phyloP scores from a whole-genome alignment of 2,329 filamentous ascomycete genomes.

The Falciphora oryzae region DNA sequence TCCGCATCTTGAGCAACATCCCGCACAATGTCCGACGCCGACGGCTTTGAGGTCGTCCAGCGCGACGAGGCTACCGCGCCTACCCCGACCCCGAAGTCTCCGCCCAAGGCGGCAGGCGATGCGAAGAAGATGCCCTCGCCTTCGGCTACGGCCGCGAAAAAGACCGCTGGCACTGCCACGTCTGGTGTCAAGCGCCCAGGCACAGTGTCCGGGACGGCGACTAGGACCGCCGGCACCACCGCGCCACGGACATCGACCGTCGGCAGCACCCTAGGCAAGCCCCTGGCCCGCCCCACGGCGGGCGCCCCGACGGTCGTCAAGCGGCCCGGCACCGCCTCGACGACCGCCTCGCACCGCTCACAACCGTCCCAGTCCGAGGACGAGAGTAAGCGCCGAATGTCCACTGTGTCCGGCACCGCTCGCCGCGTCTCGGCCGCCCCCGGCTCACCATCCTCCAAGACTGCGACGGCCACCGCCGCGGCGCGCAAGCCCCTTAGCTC shows the following conservation, averaged over 20 bases:
- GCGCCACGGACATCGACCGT: constrained; percentile 21
- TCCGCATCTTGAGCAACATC: not conserved
- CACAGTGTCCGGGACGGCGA: constrained; percentile 19
- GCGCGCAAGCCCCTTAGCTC: constrained; percentile 30
- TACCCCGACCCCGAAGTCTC: constrained; percentile 18
- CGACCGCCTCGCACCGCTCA: constrained; percentile 25
- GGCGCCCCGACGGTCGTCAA: constrained; percentile 21
- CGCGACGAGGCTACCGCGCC: constrained; percentile 20
- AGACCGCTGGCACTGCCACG: constrained; percentile 14
- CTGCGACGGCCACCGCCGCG: constrained; percentile 26
- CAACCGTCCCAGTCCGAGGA: constrained; percentile 31
- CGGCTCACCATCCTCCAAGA: constrained; percentile 19
- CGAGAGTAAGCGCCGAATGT: constrained; percentile 27
- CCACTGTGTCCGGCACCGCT: constrained; percentile 17
- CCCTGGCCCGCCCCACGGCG: constrained; percentile 24
- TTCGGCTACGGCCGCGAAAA: constrained; percentile 18
- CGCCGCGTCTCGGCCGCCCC: constrained; percentile 28
- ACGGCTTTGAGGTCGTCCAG: constrained; percentile 24
- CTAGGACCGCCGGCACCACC: constrained; percentile 25
- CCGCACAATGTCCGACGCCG: constrained; percentile 28
- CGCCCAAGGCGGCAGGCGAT: constrained; percentile 12
- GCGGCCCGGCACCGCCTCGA: constrained; percentile 25
- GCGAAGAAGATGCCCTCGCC: constrained; percentile 4
- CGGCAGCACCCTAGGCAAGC: constrained; percentile 23
- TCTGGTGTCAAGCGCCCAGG: constrained; percentile 15